Conservation (phyloP, 257 asterid genomes). For the Cordia subcordata region DNA sequence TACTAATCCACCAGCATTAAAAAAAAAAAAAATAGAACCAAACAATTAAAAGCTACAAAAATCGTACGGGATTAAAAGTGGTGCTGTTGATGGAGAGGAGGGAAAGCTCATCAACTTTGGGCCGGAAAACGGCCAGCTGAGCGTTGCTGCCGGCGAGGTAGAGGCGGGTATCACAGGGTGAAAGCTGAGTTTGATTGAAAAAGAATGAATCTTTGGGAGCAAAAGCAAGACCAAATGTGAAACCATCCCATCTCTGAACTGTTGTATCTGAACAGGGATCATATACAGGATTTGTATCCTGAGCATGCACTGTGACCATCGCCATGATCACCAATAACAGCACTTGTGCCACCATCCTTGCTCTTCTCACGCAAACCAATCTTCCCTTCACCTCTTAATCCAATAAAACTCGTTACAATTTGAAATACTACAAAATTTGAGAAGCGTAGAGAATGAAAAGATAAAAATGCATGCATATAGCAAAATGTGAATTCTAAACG, state of each 20-base stretch:
- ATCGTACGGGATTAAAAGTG: constrained; percentile 50
- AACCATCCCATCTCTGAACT: constrained; percentile 69
- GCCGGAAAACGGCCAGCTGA: constrained; percentile 72
- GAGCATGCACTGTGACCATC: constrained; percentile 33
- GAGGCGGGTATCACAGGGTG: constrained; percentile 87
- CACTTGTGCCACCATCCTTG: constrained; percentile 21
- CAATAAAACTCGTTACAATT: too few species aligned
- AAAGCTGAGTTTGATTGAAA: constrained; percentile 76
- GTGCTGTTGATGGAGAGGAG: constrained; percentile 66
- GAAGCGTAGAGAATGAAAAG: too few species aligned
- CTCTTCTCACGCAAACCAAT: constrained; percentile 10
- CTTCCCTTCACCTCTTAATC: neutral
- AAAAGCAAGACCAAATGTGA: constrained; percentile 77
- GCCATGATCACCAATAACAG: constrained; percentile 13
- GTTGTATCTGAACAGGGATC: constrained; percentile 75
- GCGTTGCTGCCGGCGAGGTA: constrained; percentile 39
- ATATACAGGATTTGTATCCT: constrained; percentile 55
- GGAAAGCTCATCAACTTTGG: constrained; percentile 88
- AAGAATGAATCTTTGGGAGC: constrained; percentile 64
- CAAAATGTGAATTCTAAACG: too few species aligned
- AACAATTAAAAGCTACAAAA: neutral
- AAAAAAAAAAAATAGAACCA: too few species aligned
- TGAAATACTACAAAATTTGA: too few species aligned
- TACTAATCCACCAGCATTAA: too few species aligned
- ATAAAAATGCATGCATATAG: too few species aligned